Evolutionary conservation across 768 basidiomycete species (phyloP).

Genomic region (Lentinula detonsa): DNA sequence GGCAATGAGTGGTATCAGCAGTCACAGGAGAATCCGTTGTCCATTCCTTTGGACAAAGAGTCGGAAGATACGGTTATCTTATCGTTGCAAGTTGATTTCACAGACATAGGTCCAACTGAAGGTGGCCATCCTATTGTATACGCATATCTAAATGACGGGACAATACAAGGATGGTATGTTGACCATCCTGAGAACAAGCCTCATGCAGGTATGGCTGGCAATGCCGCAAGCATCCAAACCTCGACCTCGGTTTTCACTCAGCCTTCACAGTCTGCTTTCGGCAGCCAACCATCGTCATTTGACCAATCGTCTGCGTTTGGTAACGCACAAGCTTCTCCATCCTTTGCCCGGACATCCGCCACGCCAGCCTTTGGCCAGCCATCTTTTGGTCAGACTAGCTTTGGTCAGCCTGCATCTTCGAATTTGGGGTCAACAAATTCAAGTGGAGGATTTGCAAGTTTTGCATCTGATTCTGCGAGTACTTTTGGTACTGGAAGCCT

Average conservation of each 20-base stretch:
- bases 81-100: slow-evolving; percentile 62
- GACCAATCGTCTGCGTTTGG: slow-evolving; percentile 20
- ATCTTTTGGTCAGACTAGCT: slow-evolving; percentile 24
- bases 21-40: slow-evolving; percentile 46
- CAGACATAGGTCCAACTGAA: slow-evolving; percentile 31
- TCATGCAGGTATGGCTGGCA: slow-evolving; percentile 51
- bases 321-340: slow-evolving; percentile 14
- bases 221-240: slow-evolving; percentile 7
- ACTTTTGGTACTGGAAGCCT: slow-evolving; percentile 14
- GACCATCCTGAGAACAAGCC: slow-evolving; percentile 46
- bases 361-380: slow-evolving; percentile 19
- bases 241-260: slow-evolving; percentile 25
- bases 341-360: slow-evolving; percentile 10
- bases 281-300: slow-evolving; percentile 16
- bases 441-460: slow-evolving; percentile 18
- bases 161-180: slow-evolving; percentile 66
- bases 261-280: slow-evolving; percentile 15
- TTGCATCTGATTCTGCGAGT: slow-evolving; percentile 13
- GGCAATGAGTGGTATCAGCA: slow-evolving; percentile 42
- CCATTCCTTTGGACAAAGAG: slow-evolving; percentile 62
- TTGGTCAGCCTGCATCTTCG: slow-evolving; percentile 14
- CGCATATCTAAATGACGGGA: slow-evolving; percentile 75
- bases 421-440: slow-evolving; percentile 9
- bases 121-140: slow-evolving; percentile 50
- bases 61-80: slow-evolving; percentile 66